These are phyloP conservation scores for Sporisorium scitamineum DNA, from an alignment of 1,284 basidiomycete genomes.

Conservation along the genomic window DNA sequence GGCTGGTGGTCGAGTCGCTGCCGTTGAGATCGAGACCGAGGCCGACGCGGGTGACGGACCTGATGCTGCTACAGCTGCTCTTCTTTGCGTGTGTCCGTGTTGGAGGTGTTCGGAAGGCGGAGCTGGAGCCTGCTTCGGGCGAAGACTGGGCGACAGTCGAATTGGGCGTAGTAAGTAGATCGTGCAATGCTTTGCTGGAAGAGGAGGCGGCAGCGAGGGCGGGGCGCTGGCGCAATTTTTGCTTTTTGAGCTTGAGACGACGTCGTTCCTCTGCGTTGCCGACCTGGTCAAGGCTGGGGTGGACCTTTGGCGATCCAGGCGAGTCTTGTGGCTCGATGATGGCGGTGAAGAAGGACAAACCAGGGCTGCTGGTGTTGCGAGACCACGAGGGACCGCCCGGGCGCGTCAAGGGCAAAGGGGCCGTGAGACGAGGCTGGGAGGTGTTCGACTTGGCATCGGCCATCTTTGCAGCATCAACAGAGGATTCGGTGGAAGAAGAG, in stretches of 20 bases:
- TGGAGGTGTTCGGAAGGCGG: conserved; percentile 37
- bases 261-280: conserved; percentile 57
- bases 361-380: conserved; percentile 50
- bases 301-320: conserved; percentile 32
- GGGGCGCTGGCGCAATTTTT: conserved; percentile 40
- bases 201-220: conserved; percentile 12
- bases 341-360: conserved; percentile 57
- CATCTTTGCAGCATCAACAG: conserved; percentile 6
- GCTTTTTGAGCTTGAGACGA: conserved; percentile 55
- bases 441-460: conserved; percentile 15
- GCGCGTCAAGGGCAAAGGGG: conserved; percentile 27
- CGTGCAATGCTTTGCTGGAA: conserved; percentile 13
- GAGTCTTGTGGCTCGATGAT: conserved; percentile 42
- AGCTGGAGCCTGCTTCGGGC: conserved; percentile 25
- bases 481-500: not conserved
- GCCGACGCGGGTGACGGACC: conserved; percentile 32
- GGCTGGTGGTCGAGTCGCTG: conserved; percentile 38
- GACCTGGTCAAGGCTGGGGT: conserved; percentile 55
- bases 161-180: conserved; percentile 36
- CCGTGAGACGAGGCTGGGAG: conserved; percentile 28
- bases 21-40: conserved; percentile 46
- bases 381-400: conserved; percentile 29
- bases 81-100: conserved; percentile 27
- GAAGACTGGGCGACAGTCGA: conserved; percentile 34
- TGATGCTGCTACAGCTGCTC: conserved; percentile 31